Base-by-base conservation (phyloP, 129 eudicot genomes). In the Flaveria bidentis region DNA sequence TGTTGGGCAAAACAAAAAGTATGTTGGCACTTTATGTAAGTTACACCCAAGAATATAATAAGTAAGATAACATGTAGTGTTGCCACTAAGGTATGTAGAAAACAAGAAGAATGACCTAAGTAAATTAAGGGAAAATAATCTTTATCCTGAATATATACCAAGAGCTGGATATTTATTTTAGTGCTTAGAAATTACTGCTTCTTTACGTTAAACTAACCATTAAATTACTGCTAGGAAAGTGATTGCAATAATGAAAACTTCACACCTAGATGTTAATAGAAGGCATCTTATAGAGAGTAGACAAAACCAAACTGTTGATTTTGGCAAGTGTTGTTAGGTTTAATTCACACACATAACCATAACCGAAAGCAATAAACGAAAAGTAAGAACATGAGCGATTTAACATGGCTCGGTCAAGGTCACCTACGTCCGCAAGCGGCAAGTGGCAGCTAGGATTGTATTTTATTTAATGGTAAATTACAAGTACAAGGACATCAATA, bases 181-280 rank as follows among this genome's bases (percentile, higher is more conserved):
- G 66, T 60, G 66, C 41, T 23, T 60, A 26, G 66, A 60, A 60
- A 25, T 60, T 11, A 60, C 66, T 23, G 41, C 66, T 9, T 60
- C 26, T 52, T 57, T 23, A 2, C 66, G 10, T 23, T 9, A 2
- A 23, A 25, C 11, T 60, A 60, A 60, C n/a, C 22, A 4, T 60
- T 12, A 60, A 60, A 3, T 7, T 60, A 60, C n/a, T 25, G n/a
- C 33, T 23, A 23, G 41, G 64, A 25, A 60, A 60, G 66, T 11
- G 39, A 57, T 57, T 23, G 66, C 66, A 11, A 9, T 9, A 25
- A 60, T 25, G 11, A 60, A 60, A 60, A 60, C 17, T 3, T 23
- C n/a, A 16, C 66, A 60, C 39, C 22, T 60, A 60, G 39, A 60
- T 60, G 66, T 60, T 60, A 60, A 60, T 23, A 10, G 36, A 60